Percentiles rank a stretch among this genome's conserved stretches.
phyloP scores from a whole-genome alignment of 2,329 filamentous ascomycete genomes.

The Trichophyton rubrum region DNA sequence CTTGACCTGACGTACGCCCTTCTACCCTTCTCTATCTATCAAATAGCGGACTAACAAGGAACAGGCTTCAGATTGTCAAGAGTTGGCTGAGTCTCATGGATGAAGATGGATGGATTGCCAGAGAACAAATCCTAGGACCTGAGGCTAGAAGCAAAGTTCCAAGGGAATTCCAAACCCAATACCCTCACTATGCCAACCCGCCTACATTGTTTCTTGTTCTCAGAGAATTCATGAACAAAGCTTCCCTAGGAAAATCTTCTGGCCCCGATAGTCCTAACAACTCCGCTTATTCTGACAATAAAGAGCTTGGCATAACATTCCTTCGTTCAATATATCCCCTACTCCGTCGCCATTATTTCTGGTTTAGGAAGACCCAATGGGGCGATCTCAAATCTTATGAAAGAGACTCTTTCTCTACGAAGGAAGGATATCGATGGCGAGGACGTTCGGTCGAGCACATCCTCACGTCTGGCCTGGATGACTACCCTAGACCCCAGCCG shows the following conservation, averaged over 20 bases:
- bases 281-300: conserved; percentile 54
- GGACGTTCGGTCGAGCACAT: conserved; percentile 78
- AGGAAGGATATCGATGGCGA: conserved; percentile 90
- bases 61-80: conserved; percentile 63
- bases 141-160: conserved; percentile 95
- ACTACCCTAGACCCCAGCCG: conserved; percentile 87
- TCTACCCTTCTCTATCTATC: conserved; percentile 15
- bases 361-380: conserved; percentile 85
- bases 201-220: conserved; percentile 87
- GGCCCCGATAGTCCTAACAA: conserved; percentile 39
- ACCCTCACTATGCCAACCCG: conserved; percentile 94
- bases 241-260: conserved; percentile 39
- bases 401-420: conserved; percentile 72
- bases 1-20: conserved; percentile 57
- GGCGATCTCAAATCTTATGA: conserved; percentile 89
- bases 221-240: conserved; percentile 68
- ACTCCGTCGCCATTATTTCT: conserved; percentile 77
- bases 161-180: conserved; percentile 82
- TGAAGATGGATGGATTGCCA: conserved; percentile 91
- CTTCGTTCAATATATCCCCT: conserved; percentile 71
- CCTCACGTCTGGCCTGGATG: conserved; percentile 85
- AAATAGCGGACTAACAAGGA: conserved; percentile 13
- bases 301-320: conserved; percentile 55
- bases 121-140: conserved; percentile 83
- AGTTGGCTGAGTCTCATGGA: conserved; percentile 97